Percentiles rank a stretch among this genome's conserved stretches.
Conservation (phyloP, 805 yeast genomes). For the Pichia thaimueangensis region DNA sequence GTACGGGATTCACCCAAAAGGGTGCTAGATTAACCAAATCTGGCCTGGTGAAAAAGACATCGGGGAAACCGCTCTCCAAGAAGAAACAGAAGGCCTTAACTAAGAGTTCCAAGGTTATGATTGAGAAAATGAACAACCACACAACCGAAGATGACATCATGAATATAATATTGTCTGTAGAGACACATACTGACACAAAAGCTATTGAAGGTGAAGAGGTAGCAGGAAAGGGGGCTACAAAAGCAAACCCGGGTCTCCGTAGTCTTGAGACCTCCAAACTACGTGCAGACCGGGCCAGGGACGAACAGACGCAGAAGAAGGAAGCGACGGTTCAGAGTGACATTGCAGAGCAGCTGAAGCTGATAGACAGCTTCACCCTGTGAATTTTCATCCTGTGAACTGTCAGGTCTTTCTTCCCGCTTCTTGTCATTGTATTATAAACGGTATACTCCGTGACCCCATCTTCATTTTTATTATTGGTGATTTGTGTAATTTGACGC, state of each 20-base stretch:
- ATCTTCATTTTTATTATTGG: too few species aligned
- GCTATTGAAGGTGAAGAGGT: constrained; percentile 4
- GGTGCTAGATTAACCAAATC: not conserved
- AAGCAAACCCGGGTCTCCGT: constrained; percentile 25
- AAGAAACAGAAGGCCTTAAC: constrained; percentile 19
- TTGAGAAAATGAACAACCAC: constrained; percentile 24
- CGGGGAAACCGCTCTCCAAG: constrained; percentile 14
- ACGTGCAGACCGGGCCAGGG: constrained; percentile 30
- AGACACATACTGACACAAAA: constrained; percentile 13
- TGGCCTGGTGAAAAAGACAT: constrained; percentile 1
- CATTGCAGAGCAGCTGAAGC: constrained; percentile 39
- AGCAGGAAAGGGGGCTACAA: constrained; percentile 5
- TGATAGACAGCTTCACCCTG: constrained; percentile 39
- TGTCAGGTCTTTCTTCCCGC: too few species aligned
- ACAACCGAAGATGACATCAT: constrained; percentile 20
- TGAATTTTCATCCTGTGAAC: constrained; percentile 1
- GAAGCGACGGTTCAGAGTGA: constrained; percentile 36
- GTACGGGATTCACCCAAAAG: not conserved
- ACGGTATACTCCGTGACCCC: too few species aligned
- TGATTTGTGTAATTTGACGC: too few species aligned
- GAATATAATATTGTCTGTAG: constrained; percentile 15
- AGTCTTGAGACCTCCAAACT: constrained; percentile 38
- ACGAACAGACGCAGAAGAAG: constrained; percentile 16
- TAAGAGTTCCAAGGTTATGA: constrained; percentile 21
- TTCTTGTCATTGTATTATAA: too few species aligned